Percentiles rank a stretch among this genome's conserved stretches.
These are phyloP conservation scores for Neurospora discreta DNA, from an alignment of 495 filamentous ascomycete genomes.

Conservation along the genomic window DNA sequence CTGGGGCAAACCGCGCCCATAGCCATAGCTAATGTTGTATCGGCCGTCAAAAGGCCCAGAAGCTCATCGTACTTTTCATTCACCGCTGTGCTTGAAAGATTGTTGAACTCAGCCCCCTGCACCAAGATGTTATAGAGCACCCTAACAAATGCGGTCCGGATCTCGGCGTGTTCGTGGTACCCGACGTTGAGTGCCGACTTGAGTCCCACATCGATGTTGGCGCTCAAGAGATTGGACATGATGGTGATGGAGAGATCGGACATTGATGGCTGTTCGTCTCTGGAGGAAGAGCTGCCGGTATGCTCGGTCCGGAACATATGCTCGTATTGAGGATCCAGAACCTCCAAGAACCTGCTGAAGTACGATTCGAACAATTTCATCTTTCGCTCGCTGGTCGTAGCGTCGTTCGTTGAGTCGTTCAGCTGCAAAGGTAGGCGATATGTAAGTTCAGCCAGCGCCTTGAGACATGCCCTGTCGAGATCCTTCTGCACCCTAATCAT, in stretches of 20 bases:
- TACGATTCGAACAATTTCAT: constrained; percentile 56
- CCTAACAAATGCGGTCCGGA: constrained; percentile 55
- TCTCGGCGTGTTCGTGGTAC: constrained; percentile 55
- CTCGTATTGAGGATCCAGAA: constrained; percentile 43
- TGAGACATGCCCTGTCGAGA: constrained; percentile 50
- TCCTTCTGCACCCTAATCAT: constrained; percentile 44
- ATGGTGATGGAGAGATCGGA: constrained; percentile 52
- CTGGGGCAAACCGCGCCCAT: constrained; percentile 53
- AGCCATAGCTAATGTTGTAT: constrained; percentile 47
- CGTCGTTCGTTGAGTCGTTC: constrained; percentile 49
- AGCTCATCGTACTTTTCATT: constrained; percentile 54
- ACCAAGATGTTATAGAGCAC: constrained; percentile 56
- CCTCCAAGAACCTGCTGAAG: constrained; percentile 50
- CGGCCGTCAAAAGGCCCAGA: constrained; percentile 47
- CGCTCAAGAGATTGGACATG: constrained; percentile 53
- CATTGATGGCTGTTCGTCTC: constrained; percentile 37
- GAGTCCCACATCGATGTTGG: constrained; percentile 57
- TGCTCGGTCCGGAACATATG: constrained; percentile 34
- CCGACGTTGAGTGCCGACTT: constrained; percentile 55
- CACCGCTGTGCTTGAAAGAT: constrained; percentile 49
- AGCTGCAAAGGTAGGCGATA: constrained; percentile 53
- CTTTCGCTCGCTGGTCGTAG: constrained; percentile 50
- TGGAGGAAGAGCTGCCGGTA: constrained; percentile 18
- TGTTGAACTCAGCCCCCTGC: constrained; percentile 57
- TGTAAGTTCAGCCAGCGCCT: constrained; percentile 48